Base-by-base conservation (phyloP, 768 basidiomycete genomes). In the Phaeotremella fagi region DNA sequence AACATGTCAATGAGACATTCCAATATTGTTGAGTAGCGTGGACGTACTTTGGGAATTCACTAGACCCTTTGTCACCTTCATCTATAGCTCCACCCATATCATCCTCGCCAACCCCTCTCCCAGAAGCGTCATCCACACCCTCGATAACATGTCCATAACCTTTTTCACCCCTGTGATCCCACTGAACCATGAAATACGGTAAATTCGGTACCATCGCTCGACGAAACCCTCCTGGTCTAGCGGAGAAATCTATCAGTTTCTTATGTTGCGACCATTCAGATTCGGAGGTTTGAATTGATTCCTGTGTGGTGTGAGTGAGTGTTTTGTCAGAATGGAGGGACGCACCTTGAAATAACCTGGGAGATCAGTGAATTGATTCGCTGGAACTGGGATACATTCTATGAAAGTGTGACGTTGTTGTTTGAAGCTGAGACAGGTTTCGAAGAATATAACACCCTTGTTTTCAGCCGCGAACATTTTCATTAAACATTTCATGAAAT, bases 101-200 rank as follows among this genome's bases (percentile, higher is more conserved):
- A 15, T 84, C 82, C 26, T 83, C 85, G 16, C 80, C 78, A 9
- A 61, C 56, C 1, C 64, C 67, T 7, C 60, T 59, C 14, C 77
- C 81, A 0, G 80, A 77, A 2, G 80, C 81, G 31, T 87, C 84
- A 23, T 80, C 82, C 0, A 83, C 82, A 1, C 95, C 95, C 73
- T 99, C 95, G 56, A 99, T 95, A 57, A 99, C 88, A 75, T 99
- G 95, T 0, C 95, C 95, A 70, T 90, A 99, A 1, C 95, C 95
- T 68, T 89, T 90, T 75, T 97, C 91, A 23, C 95, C 91, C 66
- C 92, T 97, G 75, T 98, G 80, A 75, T 99, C 95, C 74, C 94
- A 99, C 64, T 94, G 91, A 5, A 98, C 88, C 89, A 92, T 94
- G 67, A 99, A 99, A 75, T 99, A 99, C 0, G 95, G 95, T 26